Conservation (phyloP, 805 yeast genomes). For the Wickerhamiella sergipiensis region DNA sequence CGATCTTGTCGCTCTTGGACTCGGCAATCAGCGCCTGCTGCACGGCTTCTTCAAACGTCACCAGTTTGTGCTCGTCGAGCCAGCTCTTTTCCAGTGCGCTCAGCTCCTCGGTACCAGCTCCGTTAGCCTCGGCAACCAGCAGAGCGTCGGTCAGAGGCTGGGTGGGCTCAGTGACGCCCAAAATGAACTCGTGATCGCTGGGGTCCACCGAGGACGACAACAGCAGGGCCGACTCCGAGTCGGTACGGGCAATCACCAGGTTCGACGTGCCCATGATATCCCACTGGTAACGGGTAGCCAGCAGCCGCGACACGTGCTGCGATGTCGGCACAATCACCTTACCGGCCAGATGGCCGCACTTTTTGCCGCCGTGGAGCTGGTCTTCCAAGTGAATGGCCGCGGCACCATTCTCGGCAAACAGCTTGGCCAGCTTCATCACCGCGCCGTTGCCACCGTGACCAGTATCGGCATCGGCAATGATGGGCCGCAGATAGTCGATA, state of each 20-base stretch:
- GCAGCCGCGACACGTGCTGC: slow-evolving; percentile 38
- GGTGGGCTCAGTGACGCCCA: slow-evolving; percentile 32
- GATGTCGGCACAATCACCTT: slow-evolving; percentile 48
- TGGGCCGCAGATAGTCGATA: slow-evolving; percentile 44
- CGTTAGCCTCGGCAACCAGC: slow-evolving; percentile 30
- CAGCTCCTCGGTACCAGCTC: slow-evolving; percentile 26
- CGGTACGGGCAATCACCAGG: slow-evolving; percentile 47
- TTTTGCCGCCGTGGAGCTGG: slow-evolving; percentile 51
- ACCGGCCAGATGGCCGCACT: slow-evolving; percentile 52
- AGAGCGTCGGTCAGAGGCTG: slow-evolving; percentile 35
- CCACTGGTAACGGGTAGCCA: slow-evolving; percentile 51
- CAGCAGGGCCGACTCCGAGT: slow-evolving; percentile 41
- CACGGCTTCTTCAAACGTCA: slow-evolving; percentile 41
- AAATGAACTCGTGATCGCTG: slow-evolving; percentile 41
- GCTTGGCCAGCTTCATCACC: slow-evolving; percentile 50
- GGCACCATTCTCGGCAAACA: slow-evolving; percentile 55
- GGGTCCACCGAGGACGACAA: slow-evolving; percentile 41
- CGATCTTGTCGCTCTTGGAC: slow-evolving; percentile 22
- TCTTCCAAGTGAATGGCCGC: slow-evolving; percentile 56
- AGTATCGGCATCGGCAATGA: slow-evolving; percentile 54
- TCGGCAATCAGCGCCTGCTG: slow-evolving; percentile 19
- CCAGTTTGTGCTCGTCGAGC: slow-evolving; percentile 30
- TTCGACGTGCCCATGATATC: slow-evolving; percentile 49
- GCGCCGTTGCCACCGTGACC: slow-evolving; percentile 53
- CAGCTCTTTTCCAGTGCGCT: slow-evolving; percentile 33